These are phyloP conservation scores for Xylaria digitata DNA, from an alignment of 2,329 filamentous ascomycete genomes.

Conservation along the genomic window DNA sequence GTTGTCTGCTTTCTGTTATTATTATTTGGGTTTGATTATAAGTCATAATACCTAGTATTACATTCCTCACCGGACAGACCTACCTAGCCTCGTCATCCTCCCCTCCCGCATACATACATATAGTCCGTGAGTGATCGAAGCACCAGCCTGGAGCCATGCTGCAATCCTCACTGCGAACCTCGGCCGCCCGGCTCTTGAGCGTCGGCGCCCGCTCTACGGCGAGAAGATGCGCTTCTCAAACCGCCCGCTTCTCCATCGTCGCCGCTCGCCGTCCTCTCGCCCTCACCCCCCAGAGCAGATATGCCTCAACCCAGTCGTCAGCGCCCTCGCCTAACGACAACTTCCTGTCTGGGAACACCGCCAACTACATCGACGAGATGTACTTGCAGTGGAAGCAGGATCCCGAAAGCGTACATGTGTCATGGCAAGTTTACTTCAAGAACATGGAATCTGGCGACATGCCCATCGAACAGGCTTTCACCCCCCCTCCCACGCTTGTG, in stretches of 20 bases:
- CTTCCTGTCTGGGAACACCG: slow-evolving; percentile 95
- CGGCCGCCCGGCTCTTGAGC: slow-evolving; percentile 71
- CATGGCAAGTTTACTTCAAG: slow-evolving; percentile 99
- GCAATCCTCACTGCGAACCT: slow-evolving; percentile 74
- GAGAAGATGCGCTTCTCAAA: slow-evolving; percentile 50
- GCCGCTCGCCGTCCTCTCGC: slow-evolving; percentile 63
- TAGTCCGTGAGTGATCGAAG: slow-evolving; percentile 41
- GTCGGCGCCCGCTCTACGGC: slow-evolving; percentile 60
- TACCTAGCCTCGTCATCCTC: neutral
- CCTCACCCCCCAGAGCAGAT: slow-evolving; percentile 62
- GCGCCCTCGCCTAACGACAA: slow-evolving; percentile 87
- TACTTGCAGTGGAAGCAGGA: slow-evolving; percentile 98
- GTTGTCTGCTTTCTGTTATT: slow-evolving; percentile 27
- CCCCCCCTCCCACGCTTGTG: slow-evolving; percentile 91
- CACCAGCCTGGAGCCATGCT: slow-evolving; percentile 71
- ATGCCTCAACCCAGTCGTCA: slow-evolving; percentile 66
- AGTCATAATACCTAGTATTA: slow-evolving; percentile 16
- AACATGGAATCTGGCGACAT: slow-evolving; percentile 99
- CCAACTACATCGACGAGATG: slow-evolving; percentile 99
- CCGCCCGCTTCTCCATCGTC: slow-evolving; percentile 57
- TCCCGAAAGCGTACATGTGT: slow-evolving; percentile 92
- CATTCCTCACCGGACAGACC: neutral
- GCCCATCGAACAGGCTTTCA: slow-evolving; percentile 97
- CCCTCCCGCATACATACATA: slow-evolving; percentile 24
- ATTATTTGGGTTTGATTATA: slow-evolving; percentile 27